Conservation (phyloP, 2,329 filamentous ascomycete genomes). For the Mollisia scopiformis region DNA sequence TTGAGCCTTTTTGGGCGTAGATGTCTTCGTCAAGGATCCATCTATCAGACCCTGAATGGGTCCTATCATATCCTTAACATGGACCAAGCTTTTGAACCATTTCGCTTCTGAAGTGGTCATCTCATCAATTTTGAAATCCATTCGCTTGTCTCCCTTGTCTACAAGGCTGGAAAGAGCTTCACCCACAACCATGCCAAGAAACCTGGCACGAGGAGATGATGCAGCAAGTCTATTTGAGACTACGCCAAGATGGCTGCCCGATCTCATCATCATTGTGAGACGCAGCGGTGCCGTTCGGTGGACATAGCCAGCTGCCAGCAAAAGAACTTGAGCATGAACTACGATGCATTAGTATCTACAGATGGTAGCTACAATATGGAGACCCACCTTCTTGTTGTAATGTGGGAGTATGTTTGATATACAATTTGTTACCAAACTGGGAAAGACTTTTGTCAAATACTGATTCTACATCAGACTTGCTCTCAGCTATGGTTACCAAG, state of each 20-base stretch:
- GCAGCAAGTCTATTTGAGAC: constrained; percentile 85
- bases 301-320: constrained; percentile 78
- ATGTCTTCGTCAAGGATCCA: constrained; percentile 22
- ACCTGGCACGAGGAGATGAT: constrained; percentile 73
- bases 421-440: constrained; percentile 83
- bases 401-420: constrained; percentile 83
- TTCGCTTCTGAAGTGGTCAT: constrained; percentile 71
- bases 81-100: constrained; percentile 72
- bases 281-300: constrained; percentile 67
- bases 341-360: constrained; percentile 13
- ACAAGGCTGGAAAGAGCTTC: constrained; percentile 64
- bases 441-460: constrained; percentile 70
- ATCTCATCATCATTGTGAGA: constrained; percentile 70
- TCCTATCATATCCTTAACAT: constrained; percentile 65
- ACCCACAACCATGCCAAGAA: constrained; percentile 87
- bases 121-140: constrained; percentile 86
- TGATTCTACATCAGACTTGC: constrained; percentile 52
- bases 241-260: constrained; percentile 72
- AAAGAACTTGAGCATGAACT: constrained; percentile 80
- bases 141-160: constrained; percentile 69
- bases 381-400: constrained; percentile 83
- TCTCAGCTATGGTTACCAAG: constrained; percentile 57
- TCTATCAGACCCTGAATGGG: constrained; percentile 52
- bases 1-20: constrained; percentile 14
- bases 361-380: not conserved